These are phyloP conservation scores for Globisporangium emineosum DNA, from an alignment of 352 stramenopile species.

Conservation along the genomic window DNA sequence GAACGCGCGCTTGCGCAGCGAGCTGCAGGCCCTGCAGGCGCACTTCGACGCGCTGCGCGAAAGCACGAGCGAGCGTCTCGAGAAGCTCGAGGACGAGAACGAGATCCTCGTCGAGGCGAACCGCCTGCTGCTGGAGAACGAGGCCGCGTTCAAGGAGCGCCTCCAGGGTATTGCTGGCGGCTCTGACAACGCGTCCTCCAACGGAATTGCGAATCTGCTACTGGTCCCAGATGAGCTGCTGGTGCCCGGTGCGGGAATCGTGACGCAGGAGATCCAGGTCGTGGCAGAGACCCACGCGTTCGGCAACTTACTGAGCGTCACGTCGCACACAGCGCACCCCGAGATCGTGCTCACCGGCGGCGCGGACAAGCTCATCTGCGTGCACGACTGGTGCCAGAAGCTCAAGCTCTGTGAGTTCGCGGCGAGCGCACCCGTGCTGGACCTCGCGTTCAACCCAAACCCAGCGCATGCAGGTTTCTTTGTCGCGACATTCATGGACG, in stretches of 20 bases:
- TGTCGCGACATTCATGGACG: conserved; percentile 71
- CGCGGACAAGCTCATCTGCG: conserved; percentile 70
- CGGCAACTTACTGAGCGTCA: conserved; percentile 69
- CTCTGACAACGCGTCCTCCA: background rate
- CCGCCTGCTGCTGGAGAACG: conserved; percentile 56
- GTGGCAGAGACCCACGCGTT: conserved; percentile 59
- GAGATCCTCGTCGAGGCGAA: conserved; percentile 76
- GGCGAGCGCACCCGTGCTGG: conserved; percentile 49
- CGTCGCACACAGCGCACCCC: conserved; percentile 29
- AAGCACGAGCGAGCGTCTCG: conserved; percentile 37
- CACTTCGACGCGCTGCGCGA: conserved; percentile 45
- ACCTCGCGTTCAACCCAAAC: conserved; percentile 58
- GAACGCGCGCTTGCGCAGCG: conserved; percentile 41
- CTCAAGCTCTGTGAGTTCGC: conserved; percentile 37
- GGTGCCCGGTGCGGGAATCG: conserved; percentile 39
- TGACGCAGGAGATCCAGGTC: conserved; percentile 22
- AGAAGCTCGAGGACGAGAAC: conserved; percentile 65
- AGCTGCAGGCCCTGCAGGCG: conserved; percentile 44
- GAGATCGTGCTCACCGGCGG: conserved; percentile 59
- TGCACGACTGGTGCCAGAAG: conserved; percentile 60
- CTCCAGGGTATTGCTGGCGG: background rate
- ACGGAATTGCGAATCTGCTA: conserved; percentile 14
- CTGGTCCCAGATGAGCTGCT: conserved; percentile 74
- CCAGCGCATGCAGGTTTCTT: conserved; percentile 43
- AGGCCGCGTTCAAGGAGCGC: conserved; percentile 23